Base-by-base conservation (phyloP, 1,284 basidiomycete species). In the Anthracocystis setariae region DNA sequence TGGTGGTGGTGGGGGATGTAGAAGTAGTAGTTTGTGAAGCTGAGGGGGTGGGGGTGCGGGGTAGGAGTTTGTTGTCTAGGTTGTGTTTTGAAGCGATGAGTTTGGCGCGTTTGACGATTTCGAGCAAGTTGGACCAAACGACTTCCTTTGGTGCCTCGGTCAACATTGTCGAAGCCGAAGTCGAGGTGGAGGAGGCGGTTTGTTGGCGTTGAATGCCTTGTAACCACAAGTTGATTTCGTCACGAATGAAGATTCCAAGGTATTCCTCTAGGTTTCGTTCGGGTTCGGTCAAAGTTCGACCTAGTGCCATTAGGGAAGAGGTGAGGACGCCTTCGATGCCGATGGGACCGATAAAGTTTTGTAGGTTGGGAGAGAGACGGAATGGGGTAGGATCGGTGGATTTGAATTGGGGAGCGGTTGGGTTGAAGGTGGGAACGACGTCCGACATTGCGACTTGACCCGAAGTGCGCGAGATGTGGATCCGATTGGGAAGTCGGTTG, bases 351-450 rank as follows among this genome's bases (percentile, higher is more conserved):
- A 98, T 86, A 85, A 98, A 96, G 77, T 89, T 87, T 84, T 99
- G 97, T 85, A 99, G 89, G 83, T 97, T 98, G 3, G 94, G 94
- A 12, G 94, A 97, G 73, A 97, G 89, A 10, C 96, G 90, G 91
- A 99, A 99, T 0, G 96, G 95, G 12, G 97, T 93, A 2, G 90
- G 87, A 74, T 99, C 96, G 68, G 87, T 89, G 2, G 91, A 90
- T 27, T 88, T 87, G 80, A 93, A 91, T 38, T 91, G 84, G 0
- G 92, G 91, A 29, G 85, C 85, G 29, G 86, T 90, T 60, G 90
- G 87, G 38, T 75, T 77, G 62, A 82, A 79, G 1, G 77, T 77
- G 1, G 81, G 81, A 4, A 82, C 75, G 3, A 82, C 73, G 51
- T 82, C 81, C 9, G 74, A 76, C 80, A 81, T 82, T 27, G 71